These are phyloP conservation scores for Phascolomyces articulosus DNA, from an alignment of 371 early-diverging fungal genomes.

Conservation along the genomic window DNA sequence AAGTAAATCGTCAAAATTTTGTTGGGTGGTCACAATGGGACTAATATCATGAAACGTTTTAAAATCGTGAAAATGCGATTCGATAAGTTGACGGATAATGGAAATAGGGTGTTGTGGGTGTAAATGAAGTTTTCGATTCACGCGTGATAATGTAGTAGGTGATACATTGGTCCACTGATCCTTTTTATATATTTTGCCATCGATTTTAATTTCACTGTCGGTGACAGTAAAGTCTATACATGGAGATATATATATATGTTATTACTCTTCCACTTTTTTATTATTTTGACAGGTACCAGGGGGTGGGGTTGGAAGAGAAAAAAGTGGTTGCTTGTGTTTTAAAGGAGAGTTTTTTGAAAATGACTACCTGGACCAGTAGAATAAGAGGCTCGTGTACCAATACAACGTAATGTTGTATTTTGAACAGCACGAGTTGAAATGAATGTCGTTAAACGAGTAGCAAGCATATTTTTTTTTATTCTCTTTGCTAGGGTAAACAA, in stretches of 20 bases:
- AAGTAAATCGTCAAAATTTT: conserved; percentile 94
- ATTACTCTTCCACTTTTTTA: neutral
- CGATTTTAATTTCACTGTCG: conserved; percentile 39
- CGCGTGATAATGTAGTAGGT: conserved; percentile 76
- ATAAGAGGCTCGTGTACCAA: neutral
- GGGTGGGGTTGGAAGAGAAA: neutral
- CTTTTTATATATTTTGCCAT: conserved; percentile 53
- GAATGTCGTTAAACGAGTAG: neutral
- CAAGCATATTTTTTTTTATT: neutral
- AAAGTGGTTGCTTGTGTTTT: neutral
- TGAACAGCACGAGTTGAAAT: neutral
- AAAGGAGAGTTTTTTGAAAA: neutral
- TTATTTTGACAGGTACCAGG: conserved; percentile 2
- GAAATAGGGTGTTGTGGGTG: conserved; percentile 87
- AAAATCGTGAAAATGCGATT: conserved; percentile 68
- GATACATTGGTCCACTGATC: conserved; percentile 87
- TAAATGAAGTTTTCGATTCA: conserved; percentile 77
- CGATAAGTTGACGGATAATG: conserved; percentile 84
- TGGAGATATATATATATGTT: too few species aligned
- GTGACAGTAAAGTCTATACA: conserved; percentile 4
- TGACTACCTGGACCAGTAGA: neutral
- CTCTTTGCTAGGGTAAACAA: too few species aligned
- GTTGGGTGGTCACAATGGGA: conserved; percentile 82
- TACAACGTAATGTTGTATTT: neutral
- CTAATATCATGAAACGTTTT: conserved; percentile 65